These are phyloP conservation scores for Coemansia sp. DNA, from an alignment of 192 early-diverging fungal species.

Conservation along the genomic window DNA sequence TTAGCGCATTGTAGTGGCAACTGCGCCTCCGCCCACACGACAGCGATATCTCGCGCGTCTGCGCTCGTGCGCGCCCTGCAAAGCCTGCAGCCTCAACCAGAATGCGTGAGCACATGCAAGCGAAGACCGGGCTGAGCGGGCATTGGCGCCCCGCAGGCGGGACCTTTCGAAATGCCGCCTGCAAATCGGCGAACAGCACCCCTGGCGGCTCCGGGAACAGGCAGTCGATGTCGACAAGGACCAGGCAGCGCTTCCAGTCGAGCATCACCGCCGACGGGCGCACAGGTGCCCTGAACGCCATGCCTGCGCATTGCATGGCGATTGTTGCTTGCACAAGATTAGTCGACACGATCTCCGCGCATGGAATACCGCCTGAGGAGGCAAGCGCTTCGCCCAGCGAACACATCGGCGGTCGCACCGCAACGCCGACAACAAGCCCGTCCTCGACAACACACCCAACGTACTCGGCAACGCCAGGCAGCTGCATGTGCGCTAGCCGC, in stretches of 20 bases:
- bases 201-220: conserved; percentile 11
- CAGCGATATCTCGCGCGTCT: neutral
- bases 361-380: conserved; percentile 1
- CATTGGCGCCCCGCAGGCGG: neutral
- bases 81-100: neutral
- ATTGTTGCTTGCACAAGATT: conserved; percentile 2
- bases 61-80: neutral
- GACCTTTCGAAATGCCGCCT: neutral
- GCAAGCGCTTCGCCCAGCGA: conserved; percentile 13
- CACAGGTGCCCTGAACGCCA: conserved; percentile 5
- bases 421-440: conserved; percentile 20
- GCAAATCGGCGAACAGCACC: conserved; percentile 1
- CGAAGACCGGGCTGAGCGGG: conserved; percentile 11
- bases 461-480: conserved; percentile 12
- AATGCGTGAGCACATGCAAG: conserved; percentile 2
- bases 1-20: neutral
- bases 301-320: conserved; percentile 11
- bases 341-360: conserved; percentile 8
- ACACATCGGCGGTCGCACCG: neutral
- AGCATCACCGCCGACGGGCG: conserved; percentile 13
- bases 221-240: conserved; percentile 18
- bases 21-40: neutral
- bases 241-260: conserved; percentile 7
- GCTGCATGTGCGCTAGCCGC: conserved; percentile 2
- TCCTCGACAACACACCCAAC: conserved; percentile 21